Evolutionary conservation across 1,284 basidiomycete genomes (phyloP).

Genomic region (Xerocomus amazonicus): DNA sequence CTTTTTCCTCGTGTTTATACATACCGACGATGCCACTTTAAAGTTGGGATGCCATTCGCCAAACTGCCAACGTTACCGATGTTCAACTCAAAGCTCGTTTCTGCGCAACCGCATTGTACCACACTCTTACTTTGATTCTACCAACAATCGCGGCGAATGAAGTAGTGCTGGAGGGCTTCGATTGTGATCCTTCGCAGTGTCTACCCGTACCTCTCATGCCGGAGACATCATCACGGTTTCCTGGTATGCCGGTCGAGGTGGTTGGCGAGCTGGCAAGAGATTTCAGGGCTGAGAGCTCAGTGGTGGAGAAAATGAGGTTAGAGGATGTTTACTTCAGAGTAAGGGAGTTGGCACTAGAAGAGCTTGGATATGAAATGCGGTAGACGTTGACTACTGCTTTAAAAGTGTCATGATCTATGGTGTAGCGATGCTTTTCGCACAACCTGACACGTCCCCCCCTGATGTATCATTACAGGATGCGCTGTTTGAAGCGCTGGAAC

Average conservation of each 20-base stretch:
- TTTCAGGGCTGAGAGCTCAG: slow-evolving; percentile 56
- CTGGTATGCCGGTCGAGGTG: slow-evolving; percentile 62
- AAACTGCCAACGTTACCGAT: slow-evolving; percentile 68
- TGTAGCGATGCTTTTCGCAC: too few relatives aligned
- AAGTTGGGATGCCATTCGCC: slow-evolving; percentile 71
- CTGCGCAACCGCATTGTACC: slow-evolving; percentile 65
- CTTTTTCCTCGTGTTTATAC: not conserved
- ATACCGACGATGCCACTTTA: slow-evolving; percentile 5
- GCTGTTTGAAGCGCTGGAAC: slow-evolving; percentile 40
- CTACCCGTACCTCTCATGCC: slow-evolving; percentile 49
- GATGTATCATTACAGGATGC: slow-evolving; percentile 14
- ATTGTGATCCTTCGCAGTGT: slow-evolving; percentile 52
- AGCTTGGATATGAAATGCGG: slow-evolving; percentile 34
- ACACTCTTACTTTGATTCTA: slow-evolving; percentile 52
- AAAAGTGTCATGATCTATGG: not conserved
- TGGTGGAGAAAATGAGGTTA: slow-evolving; percentile 52
- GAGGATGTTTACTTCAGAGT: slow-evolving; percentile 58
- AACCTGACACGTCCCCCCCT: too few relatives aligned
- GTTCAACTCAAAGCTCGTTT: slow-evolving; percentile 64
- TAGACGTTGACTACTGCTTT: slow-evolving; percentile 6
- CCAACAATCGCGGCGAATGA: slow-evolving; percentile 32
- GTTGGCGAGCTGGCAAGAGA: slow-evolving; percentile 54
- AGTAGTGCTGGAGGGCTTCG: slow-evolving; percentile 44
- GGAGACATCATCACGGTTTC: slow-evolving; percentile 66
- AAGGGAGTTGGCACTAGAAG: slow-evolving; percentile 53